A percentile compares a stretch with the other conserved stretches of the same genome.
phyloP scores from a whole-genome alignment of 2,329 filamentous ascomycete species.

The Colletotrichum salicis region DNA sequence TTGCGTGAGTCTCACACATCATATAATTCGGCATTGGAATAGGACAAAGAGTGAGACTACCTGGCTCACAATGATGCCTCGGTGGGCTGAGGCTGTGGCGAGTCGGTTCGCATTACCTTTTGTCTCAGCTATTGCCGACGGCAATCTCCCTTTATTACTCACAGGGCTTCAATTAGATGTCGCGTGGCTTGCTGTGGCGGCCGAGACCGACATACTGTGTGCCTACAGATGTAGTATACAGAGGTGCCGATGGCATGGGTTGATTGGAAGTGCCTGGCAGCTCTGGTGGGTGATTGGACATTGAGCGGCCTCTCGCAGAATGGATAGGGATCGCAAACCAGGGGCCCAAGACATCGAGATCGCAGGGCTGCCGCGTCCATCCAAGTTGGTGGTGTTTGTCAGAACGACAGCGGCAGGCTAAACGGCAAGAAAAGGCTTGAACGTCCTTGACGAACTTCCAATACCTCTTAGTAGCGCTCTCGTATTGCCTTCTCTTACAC shows the following conservation, averaged over 20 bases:
- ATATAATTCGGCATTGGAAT: neutral
- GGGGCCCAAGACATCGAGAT: neutral
- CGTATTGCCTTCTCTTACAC: neutral
- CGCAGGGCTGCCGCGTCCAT: neutral
- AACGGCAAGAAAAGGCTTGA: neutral
- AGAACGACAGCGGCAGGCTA: too few species aligned
- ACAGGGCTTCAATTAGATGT: slow-evolving; percentile 18
- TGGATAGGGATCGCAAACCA: neutral
- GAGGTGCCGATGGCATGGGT: neutral
- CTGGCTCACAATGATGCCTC: neutral
- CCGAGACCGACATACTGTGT: neutral
- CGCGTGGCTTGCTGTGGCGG: slow-evolving; percentile 16
- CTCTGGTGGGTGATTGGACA: neutral
- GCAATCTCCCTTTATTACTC: neutral
- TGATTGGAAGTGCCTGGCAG: neutral
- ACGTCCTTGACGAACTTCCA: neutral
- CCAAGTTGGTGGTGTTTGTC: neutral
- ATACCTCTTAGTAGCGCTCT: neutral
- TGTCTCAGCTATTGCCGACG: slow-evolving; percentile 5
- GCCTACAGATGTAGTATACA: neutral
- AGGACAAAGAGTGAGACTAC: neutral
- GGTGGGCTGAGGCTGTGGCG: neutral
- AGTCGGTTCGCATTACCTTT: neutral
- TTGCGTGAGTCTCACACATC: neutral
- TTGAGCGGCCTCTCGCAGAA: neutral